Conservation (phyloP, 1,139 yeast genomes). For the Candida sp. region DNA sequence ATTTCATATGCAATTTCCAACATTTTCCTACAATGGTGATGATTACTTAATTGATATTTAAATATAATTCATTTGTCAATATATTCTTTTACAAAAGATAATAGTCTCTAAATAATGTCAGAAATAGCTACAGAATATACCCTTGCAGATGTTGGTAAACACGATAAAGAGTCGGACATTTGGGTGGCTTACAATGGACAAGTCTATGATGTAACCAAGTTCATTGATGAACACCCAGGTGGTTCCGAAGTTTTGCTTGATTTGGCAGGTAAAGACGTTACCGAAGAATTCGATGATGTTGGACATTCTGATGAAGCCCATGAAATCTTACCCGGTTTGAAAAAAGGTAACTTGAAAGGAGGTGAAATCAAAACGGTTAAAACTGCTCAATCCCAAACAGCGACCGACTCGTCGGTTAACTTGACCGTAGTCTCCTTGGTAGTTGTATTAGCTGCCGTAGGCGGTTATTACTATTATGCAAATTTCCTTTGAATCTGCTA, state of each 20-base stretch:
- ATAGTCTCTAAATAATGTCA: constrained; percentile 2
- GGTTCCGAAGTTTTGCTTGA: constrained; percentile 96
- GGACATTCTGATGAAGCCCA: constrained; percentile 98
- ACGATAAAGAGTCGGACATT: constrained; percentile 73
- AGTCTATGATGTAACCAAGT: constrained; percentile 81
- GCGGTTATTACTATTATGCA: not conserved
- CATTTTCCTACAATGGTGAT: not conserved
- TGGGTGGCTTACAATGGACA: constrained; percentile 92
- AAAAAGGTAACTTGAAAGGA: constrained; percentile 61
- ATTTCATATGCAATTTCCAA: not conserved
- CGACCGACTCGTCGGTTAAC: not conserved
- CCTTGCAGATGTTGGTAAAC: constrained; percentile 70
- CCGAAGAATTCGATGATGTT: constrained; percentile 92
- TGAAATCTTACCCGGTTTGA: constrained; percentile 64
- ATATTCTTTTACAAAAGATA: too few relatives aligned
- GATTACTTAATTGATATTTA: not conserved
- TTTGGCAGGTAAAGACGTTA: constrained; percentile 90
- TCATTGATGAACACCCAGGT: constrained; percentile 94
- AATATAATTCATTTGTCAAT: not conserved
- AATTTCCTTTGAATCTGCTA: not conserved
- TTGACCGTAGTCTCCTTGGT: not conserved
- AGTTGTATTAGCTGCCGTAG: constrained; percentile 1
- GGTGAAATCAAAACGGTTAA: constrained; percentile 31
- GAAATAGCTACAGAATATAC: constrained; percentile 22
- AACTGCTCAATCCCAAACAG: constrained; percentile 5